A percentile compares a stretch with the other conserved stretches of the same genome.
These are phyloP conservation scores for Colletotrichum ledebouriae DNA, from an alignment of 2,329 filamentous ascomycete species.

Conservation along the genomic window DNA sequence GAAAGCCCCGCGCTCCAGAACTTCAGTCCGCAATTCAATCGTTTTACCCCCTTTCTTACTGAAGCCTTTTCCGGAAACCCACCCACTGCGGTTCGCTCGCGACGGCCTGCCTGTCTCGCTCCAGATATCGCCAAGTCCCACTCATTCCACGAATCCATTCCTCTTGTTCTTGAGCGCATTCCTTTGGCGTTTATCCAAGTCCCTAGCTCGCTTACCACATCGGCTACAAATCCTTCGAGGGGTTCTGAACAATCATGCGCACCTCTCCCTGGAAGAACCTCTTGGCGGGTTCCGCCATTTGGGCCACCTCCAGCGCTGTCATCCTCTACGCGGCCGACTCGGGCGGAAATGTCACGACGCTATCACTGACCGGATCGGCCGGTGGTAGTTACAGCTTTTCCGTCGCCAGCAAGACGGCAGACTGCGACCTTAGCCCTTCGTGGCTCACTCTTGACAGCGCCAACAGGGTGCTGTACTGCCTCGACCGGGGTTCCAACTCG, in stretches of 20 bases:
- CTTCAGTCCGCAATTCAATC: constrained; percentile 18
- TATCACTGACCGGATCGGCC: constrained; percentile 35
- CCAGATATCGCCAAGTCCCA: constrained; percentile 8
- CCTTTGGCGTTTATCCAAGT: background rate
- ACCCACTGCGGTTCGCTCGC: constrained; percentile 13
- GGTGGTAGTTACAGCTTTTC: constrained; percentile 38
- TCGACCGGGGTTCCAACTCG: constrained; percentile 38
- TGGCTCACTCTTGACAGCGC: constrained; percentile 41
- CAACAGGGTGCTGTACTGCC: constrained; percentile 41
- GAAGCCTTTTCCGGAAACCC: background rate
- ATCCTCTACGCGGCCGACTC: constrained; percentile 43
- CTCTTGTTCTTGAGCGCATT: constrained; percentile 5
- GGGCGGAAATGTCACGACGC: constrained; percentile 43
- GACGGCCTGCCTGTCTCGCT: constrained; percentile 24
- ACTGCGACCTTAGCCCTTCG: constrained; percentile 40
- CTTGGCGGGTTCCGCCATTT: constrained; percentile 32
- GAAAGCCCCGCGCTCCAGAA: background rate
- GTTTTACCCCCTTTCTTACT: constrained; percentile 7
- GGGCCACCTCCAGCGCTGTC: constrained; percentile 37
- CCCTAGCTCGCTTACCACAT: background rate
- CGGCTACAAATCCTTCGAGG: constrained; percentile 20
- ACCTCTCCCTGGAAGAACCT: constrained; percentile 22
- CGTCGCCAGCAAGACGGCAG: constrained; percentile 40
- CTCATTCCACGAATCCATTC: constrained; percentile 27
- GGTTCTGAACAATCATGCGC: constrained; percentile 16